Evolutionary conservation across 345 rosid genomes (phyloP).

Genomic region (Citrus sinensis): DNA sequence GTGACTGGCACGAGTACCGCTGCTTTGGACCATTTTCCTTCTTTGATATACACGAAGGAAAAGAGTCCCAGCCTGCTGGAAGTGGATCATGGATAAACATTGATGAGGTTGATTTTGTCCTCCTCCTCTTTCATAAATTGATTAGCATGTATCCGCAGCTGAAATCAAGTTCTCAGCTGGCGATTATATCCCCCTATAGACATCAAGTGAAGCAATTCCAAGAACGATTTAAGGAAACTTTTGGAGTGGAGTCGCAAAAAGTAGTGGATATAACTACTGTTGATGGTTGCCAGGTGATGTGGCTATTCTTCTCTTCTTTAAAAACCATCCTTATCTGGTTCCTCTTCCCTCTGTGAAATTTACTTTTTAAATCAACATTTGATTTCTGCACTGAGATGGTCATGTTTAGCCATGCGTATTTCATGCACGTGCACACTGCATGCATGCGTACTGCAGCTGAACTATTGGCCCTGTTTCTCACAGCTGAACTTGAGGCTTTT

Average conservation of each 20-base stretch:
- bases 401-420: neutral
- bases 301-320: neutral
- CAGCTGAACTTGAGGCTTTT: too few species aligned
- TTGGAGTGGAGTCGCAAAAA: constrained; percentile 68
- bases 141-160: constrained; percentile 71
- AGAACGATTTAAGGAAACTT: constrained; percentile 68
- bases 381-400: neutral
- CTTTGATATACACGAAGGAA: constrained; percentile 78
- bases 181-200: constrained; percentile 85
- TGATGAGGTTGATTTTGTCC: constrained; percentile 85
- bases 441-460: neutral
- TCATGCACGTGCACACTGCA: neutral
- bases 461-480: neutral
- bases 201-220: constrained; percentile 87
- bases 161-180: constrained; percentile 85
- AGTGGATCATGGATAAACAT: constrained; percentile 78
- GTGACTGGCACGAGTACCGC: constrained; percentile 74
- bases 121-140: constrained; percentile 71
- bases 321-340: neutral
- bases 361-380: neutral
- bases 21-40: constrained; percentile 95
- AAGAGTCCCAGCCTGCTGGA: constrained; percentile 83
- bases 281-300: constrained; percentile 93
- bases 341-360: neutral
- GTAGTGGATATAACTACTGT: constrained; percentile 86